Evolutionary conservation across 108 stramenopile genomes (phyloP), one percentile per base, ranked within the genome.

Genomic region (Cylindrotheca closterium): DNA sequence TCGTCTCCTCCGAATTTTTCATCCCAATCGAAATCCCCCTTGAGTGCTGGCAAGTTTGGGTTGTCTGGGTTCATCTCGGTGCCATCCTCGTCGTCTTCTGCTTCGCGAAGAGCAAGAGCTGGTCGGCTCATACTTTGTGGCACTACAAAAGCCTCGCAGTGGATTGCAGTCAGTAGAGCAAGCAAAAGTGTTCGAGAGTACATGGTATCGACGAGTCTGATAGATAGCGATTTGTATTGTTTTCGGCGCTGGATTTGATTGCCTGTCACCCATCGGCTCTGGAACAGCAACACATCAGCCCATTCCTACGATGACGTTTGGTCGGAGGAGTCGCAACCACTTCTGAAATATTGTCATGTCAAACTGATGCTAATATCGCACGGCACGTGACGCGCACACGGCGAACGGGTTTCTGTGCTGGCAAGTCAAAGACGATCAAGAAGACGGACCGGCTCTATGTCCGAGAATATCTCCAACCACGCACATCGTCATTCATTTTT

Each of bases 1-100:
- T 84, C 78, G 62, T 93, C 92, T 23, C 74, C 79, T 31, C 77
- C 85, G 62, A 78, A 89, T 68, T 88, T 87, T 28, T 77, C 88
- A 61, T 93, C 92, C 88, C 88, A 89, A 77, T 93, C 88, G 64
- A 88, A 93, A 67, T 93, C 88, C 12, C 88, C 88, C 79, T 86
- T 89, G 8, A 93, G 58, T 54, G 75, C 85, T n/a, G 91, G 92
- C 10, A 93, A 79, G 31, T 60, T 57, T 25, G 87, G 87, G 55
- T 84, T 81, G 45, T 87, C 80, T 22, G 89, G 89, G 67, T 91
- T 91, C 73, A 75, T 79, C 32, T 64, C 49, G 17, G 85, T 82
- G 48, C 69, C 81, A 22, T 73, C 83, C 8, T 72, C 56, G 31
- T 30, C 22, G 30, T 56, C 66, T 30, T 26, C 19, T 18, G 51